A percentile compares a stretch with the other conserved stretches of the same genome.
Evolutionary conservation across 305 asterid genomes (phyloP).

Genomic region (Solanum hybrid): DNA sequence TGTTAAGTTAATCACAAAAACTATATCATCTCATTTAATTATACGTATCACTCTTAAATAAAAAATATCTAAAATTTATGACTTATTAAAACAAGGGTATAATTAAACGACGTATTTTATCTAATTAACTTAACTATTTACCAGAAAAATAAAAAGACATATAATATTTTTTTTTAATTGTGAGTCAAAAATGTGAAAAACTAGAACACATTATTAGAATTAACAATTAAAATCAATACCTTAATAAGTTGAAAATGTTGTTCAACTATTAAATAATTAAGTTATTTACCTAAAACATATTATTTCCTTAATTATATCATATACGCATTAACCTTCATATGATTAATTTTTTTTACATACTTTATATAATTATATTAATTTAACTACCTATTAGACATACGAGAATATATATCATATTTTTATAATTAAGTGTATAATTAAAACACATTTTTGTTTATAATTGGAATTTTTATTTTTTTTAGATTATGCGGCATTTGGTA

Average conservation of each 20-base stretch:
- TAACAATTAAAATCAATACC: too few relatives aligned
- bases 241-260: background rate
- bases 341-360: too few relatives aligned
- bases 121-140: background rate
- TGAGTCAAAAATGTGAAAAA: background rate
- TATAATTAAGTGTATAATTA: background rate
- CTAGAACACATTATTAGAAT: background rate
- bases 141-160: too few relatives aligned
- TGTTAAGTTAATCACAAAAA: background rate
- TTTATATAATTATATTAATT: too few relatives aligned
- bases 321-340: too few relatives aligned
- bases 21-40: too few relatives aligned
- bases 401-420: background rate
- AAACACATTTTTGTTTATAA: too few relatives aligned
- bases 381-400: background rate
- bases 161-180: too few relatives aligned
- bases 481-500: constrained; percentile 8
- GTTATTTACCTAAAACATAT: background rate
- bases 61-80: too few relatives aligned
- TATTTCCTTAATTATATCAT: background rate
- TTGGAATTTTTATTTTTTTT: background rate
- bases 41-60: background rate
- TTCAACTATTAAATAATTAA: background rate
- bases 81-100: rapidly evolving
- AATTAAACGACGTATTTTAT: too few relatives aligned